Evolutionary conservation across 768 basidiomycete species (phyloP), one percentile per base, ranked within the genome.

Genomic region (Tricholomella constricta): DNA sequence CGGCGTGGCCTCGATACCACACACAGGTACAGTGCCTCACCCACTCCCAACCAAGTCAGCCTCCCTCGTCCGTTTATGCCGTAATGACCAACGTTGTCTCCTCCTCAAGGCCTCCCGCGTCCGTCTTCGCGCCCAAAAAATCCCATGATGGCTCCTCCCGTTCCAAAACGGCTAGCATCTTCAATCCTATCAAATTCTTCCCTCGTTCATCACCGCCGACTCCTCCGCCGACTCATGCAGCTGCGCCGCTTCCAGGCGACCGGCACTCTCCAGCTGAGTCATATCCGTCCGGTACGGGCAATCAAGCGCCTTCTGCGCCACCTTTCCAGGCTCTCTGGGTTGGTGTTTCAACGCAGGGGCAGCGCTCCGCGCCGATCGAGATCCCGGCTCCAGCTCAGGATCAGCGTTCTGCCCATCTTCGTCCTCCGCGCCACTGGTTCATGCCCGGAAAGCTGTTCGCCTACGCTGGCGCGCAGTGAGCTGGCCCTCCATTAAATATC

Each of bases 341-440:
- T 64, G 48, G 53, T 56, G 27, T 56, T 53, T 50, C 67, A 63
- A 47, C 64, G 57, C 56, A 62, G 60, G 47, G 53, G 56, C 43
- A 52, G 34, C 47, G 56, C 45, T 32, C 50, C 48, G 31, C 58
- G 56, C 45, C 61, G 58, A 41, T 58, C 59, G 45, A 57, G 64
- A 61, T 51, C 42, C 56, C 58, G 65, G 60, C 59, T 65, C 68
- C 58, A 64, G 62, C 40, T 65, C 67, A 68, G 57, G 57, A 61
- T 51, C 60, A 54, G 42, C 51, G 66, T 38, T 19, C 50, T 58
- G 37, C 59, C 45, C 51, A 60, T 49, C 29, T 65, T 59, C 72
- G 78, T 52, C 67, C 78, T 52, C 72, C 75, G 60, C 75, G 78
- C 32, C 70, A 75, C 58, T 84, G 82, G 82, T 82, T 83, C 64